A percentile compares a stretch with the other conserved stretches of the same genome.
These are phyloP conservation scores for Rubia tinctorum DNA, from an alignment of 305 asterid genomes.

Conservation along the genomic window DNA sequence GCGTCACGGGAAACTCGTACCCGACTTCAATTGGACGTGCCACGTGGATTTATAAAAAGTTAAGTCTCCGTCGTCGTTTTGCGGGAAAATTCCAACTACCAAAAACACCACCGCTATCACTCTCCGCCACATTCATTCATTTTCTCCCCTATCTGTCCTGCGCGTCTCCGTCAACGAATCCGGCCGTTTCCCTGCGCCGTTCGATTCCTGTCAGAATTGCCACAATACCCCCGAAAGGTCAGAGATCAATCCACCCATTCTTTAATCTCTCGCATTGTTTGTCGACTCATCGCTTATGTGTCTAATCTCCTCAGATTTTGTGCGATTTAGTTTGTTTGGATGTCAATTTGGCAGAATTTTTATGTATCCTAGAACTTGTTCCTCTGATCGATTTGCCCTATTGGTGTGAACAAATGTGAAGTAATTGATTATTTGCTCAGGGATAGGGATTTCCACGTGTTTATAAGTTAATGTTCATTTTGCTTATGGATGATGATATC, in stretches of 20 bases:
- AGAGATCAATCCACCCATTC: neutral
- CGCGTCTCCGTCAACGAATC: constrained; percentile 12
- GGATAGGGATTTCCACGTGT: too few species aligned
- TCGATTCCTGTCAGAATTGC: neutral
- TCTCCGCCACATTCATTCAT: neutral
- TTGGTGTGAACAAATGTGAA: neutral
- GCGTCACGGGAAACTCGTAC: too few species aligned
- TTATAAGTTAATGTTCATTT: too few species aligned
- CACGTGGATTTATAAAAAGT: constrained; percentile 11
- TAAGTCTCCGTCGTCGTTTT: neutral
- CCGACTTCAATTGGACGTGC: neutral
- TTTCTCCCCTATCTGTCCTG: neutral
- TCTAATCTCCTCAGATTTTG: neutral
- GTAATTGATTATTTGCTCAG: too few species aligned
- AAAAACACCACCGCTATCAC: neutral
- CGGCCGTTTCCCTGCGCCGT: neutral
- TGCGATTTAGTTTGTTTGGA: neutral
- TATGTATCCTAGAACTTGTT: neutral
- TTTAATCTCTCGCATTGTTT: neutral
- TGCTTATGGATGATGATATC: neutral
- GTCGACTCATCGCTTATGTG: neutral
- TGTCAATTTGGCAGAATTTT: neutral
- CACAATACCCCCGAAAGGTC: neutral
- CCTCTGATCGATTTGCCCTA: neutral
- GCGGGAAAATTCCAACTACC: neutral